Conservation (phyloP, 805 yeast species). For the Ogataea pini region DNA sequence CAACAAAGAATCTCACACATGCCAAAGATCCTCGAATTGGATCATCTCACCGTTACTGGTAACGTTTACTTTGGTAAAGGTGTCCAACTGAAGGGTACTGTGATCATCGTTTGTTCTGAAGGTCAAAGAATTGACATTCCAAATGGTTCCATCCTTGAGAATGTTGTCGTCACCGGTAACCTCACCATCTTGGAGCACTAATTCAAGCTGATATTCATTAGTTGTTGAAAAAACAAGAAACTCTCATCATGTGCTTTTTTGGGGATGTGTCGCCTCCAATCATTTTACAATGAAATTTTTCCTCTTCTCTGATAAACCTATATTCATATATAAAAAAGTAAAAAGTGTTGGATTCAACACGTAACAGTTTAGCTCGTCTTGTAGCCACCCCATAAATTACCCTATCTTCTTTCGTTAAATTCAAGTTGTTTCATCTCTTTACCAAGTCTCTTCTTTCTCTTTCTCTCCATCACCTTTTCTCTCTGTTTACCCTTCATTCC, state of each 20-base stretch:
- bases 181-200: conserved; percentile 91
- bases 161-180: conserved; percentile 96
- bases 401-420: conserved; percentile 13
- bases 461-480: conserved; percentile 82
- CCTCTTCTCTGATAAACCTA: conserved; percentile 5
- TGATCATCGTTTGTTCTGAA: conserved; percentile 94
- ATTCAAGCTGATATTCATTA: background rate
- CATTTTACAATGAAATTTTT: background rate
- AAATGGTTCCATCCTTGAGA: conserved; percentile 91
- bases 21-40: conserved; percentile 95
- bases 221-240: background rate
- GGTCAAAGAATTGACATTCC: conserved; percentile 97
- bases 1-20: conserved; percentile 88
- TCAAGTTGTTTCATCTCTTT: conserved; percentile 62
- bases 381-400: background rate
- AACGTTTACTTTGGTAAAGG: conserved; percentile 88
- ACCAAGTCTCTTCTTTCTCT: conserved; percentile 82
- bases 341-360: too few species aligned
- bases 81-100: conserved; percentile 94
- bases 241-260: background rate
- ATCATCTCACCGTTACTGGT: conserved; percentile 96
- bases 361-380: too few species aligned
- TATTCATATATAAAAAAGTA: background rate
- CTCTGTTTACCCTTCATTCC: conserved; percentile 69
- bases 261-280: too few species aligned